Evolutionary conservation across 1,284 basidiomycete species (phyloP), one percentile per base, ranked within the genome.

Genomic region (Leccinum olivaceoglutinosum): DNA sequence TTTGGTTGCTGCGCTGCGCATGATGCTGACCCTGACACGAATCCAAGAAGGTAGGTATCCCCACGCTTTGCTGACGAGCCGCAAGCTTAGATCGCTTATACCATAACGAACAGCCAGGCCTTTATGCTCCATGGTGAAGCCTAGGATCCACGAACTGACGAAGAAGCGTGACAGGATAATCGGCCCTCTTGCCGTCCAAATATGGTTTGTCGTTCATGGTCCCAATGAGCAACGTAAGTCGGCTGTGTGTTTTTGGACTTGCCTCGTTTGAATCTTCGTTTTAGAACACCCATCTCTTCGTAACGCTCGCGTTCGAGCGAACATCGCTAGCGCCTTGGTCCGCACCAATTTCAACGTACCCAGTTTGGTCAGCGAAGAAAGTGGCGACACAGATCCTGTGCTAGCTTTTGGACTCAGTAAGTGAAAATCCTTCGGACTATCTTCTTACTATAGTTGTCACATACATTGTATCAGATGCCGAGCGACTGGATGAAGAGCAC

Each of bases 341-440:
- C 49, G 46, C 32, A 46, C 71, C 46, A 60, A n/a, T 9, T 25
- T 55, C 6, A 29, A 60, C 2, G 53, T 32, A 10, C 14, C 10
- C 5, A 11, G 18, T 32, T 18, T 60, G 29, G 4, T 21, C 2
- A 39, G 44, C 4, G 46, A 12, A 25, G 5, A 46, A 18, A 32
- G 10, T 18, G 3, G 5, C 8, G 10, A 2, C 11, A 11, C 4
- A 6, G 46, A 65, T 56, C 18, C 44, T 29, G 66, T 55, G 16
- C 59, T 64, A 46, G 46, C 73, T 32, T 74, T 72, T n/a, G 69
- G 67, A 5, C 58, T 72, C 1, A 63, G 72, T 73, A 16, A 55
- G 66, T 29, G 21, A 36, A 5, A 1, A 25, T 56, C n/a, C 5
- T 25, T 16, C 1, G 1, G 2, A 5, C 3, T 12, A 16, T 38